Conservation (phyloP, 2,329 filamentous ascomycete species). For the Fusarium sp. region DNA sequence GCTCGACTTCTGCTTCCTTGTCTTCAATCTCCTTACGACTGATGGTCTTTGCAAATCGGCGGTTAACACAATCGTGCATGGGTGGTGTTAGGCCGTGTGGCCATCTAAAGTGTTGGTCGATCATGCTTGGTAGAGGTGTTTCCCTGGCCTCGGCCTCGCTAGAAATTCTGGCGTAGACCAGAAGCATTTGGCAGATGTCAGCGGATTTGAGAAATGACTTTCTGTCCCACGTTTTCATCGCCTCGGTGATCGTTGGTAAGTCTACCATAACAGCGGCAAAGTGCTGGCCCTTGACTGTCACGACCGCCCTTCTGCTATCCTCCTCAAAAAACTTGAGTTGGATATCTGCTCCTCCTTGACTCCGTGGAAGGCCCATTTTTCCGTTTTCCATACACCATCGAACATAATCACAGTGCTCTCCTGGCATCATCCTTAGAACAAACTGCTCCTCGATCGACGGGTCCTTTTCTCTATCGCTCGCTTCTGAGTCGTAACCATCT, state of each 20-base stretch:
- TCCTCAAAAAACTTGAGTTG: slow-evolving; percentile 81
- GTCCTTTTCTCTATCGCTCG: slow-evolving; percentile 88
- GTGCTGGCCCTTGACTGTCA: slow-evolving; percentile 75
- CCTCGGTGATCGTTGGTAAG: slow-evolving; percentile 86
- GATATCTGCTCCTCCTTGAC: slow-evolving; percentile 79
- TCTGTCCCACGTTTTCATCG: slow-evolving; percentile 93
- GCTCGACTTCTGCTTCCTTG: slow-evolving; percentile 82
- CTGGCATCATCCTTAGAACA: slow-evolving; percentile 87
- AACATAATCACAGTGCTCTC: slow-evolving; percentile 86
- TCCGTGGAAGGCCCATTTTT: slow-evolving; percentile 75
- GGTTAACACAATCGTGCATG: slow-evolving; percentile 85
- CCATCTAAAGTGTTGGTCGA: slow-evolving; percentile 77
- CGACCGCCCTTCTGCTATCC: slow-evolving; percentile 77
- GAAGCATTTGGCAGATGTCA: slow-evolving; percentile 89
- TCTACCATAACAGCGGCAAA: slow-evolving; percentile 87
- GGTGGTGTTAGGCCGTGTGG: slow-evolving; percentile 89
- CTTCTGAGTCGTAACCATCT: slow-evolving; percentile 96
- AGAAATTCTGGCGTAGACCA: slow-evolving; percentile 77
- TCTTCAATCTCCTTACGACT: slow-evolving; percentile 86
- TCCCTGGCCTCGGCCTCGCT: slow-evolving; percentile 74
- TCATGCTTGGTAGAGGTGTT: slow-evolving; percentile 76
- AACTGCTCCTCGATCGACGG: slow-evolving; percentile 92
- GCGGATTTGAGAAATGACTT: slow-evolving; percentile 89
- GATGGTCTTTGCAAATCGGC: slow-evolving; percentile 84
- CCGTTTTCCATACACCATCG: slow-evolving; percentile 79